Evolutionary conservation across 2,329 filamentous ascomycete species (phyloP), one percentile per base, ranked within the genome.

Genomic region (Epicoccum nigrum): DNA sequence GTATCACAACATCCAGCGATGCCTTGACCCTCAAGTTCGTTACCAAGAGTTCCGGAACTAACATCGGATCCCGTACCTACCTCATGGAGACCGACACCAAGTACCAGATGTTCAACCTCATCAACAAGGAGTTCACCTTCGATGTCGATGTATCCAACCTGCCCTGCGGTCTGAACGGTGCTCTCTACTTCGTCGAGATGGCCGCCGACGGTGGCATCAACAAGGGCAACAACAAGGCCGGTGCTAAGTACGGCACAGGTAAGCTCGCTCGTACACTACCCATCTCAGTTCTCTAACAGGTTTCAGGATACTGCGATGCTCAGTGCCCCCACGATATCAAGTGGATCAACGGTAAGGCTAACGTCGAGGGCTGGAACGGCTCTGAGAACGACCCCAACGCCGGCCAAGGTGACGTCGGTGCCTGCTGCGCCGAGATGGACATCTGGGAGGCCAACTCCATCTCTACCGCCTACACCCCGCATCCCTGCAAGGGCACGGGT

Each of bases 381-480:
- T 82, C 81, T 2, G 55, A 63, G 39, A 81, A 76, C 64, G 83
- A 87, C 62, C 57, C 71, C 58, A 84, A 84, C 65, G 76, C 80
- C 27, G 83, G 83, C 48, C 66, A 72, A 19, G 82, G 81, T 31
- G 71, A 72, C 34, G 74, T 80, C 41, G 86, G 86, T 54, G 77
- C 84, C 31, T 88, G 86, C 81, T 88, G 86, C 71, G 74, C 81
- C 34, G 86, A 88, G 72, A 85, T 89, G 81, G 86, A 88, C 62
- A 79, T 86, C 71, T 88, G 85, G 85, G 85, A 89, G 75, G 85
- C 86, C 61, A 88, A 89, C 79, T 79, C 76, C 59, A 81, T 86
- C 65, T 81, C 85, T 16, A 82, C 80, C 13, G 86, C 86, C 44
- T 80, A 80, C 66, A 89, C 86, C 5, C 84, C 86, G 15, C 86